Evolutionary conservation across 345 rosid species (phyloP).

Genomic region (Linum usitatissimum): DNA sequence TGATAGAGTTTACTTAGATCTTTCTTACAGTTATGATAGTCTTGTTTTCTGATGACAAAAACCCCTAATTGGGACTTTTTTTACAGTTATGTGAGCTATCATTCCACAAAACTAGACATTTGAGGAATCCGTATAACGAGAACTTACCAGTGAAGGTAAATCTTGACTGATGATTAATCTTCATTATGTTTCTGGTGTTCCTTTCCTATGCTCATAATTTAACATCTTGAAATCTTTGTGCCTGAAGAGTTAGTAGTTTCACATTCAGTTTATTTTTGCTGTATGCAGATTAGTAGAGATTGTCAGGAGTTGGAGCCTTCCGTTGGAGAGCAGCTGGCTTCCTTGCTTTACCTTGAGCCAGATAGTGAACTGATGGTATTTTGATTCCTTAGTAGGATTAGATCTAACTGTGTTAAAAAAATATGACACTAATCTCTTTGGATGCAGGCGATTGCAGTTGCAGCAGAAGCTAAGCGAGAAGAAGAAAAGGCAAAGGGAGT

Average conservation of each 20-base stretch:
- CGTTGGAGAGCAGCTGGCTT: constrained; percentile 87
- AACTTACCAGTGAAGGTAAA: constrained; percentile 94
- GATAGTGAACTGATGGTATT: constrained; percentile 98
- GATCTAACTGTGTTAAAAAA: too few relatives aligned
- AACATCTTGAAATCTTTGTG: constrained; percentile 3
- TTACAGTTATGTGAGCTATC: constrained; percentile 88
- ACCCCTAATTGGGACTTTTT: constrained; percentile 17
- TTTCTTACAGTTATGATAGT: too few relatives aligned
- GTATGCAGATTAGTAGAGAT: constrained; percentile 88
- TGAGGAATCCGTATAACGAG: constrained; percentile 94
- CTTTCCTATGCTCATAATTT: not conserved
- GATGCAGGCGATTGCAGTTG: constrained; percentile 63
- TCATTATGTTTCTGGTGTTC: not conserved
- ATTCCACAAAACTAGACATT: constrained; percentile 87
- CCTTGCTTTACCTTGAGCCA: constrained; percentile 89
- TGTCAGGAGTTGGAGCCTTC: constrained; percentile 96
- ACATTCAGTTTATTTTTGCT: constrained; percentile 7
- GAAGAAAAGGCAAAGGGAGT: constrained; percentile 98
- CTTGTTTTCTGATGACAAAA: too few relatives aligned
- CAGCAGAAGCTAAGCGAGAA: constrained; percentile 90
- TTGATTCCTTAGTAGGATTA: constrained; percentile 3
- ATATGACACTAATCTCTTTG: not conserved
- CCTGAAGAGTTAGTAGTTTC: not conserved
- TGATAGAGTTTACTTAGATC: not conserved
- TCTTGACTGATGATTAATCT: not conserved